Evolutionary conservation across 2,329 filamentous ascomycete genomes (phyloP).

Genomic region (Beauveria caledonica): DNA sequence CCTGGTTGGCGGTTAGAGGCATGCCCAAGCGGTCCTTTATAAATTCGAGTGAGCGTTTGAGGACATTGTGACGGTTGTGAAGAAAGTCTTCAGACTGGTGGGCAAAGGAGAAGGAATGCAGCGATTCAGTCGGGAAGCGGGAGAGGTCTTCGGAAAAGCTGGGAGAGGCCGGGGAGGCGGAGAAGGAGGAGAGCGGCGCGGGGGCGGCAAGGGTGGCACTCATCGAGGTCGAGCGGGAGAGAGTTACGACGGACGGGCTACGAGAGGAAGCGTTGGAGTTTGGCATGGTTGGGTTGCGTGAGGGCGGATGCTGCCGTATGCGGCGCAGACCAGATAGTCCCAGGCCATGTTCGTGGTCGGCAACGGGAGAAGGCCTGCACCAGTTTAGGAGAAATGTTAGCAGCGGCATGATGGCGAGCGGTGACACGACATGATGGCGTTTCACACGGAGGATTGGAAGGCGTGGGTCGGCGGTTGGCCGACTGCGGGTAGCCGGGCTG

Average conservation of each 20-base stretch:
- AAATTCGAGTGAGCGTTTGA: constrained; percentile 92
- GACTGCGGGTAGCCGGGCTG: neutral
- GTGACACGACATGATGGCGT: constrained; percentile 7
- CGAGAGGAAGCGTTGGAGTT: constrained; percentile 54
- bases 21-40: constrained; percentile 89
- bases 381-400: constrained; percentile 21
- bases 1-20: constrained; percentile 56
- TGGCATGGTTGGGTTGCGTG: constrained; percentile 56
- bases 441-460: neutral
- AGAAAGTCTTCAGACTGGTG: constrained; percentile 89
- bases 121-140: constrained; percentile 87
- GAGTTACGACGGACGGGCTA: constrained; percentile 45
- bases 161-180: constrained; percentile 62
- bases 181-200: constrained; percentile 40
- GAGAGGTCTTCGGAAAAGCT: constrained; percentile 80
- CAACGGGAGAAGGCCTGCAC: constrained; percentile 68
- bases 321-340: constrained; percentile 81
- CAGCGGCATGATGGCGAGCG: constrained; percentile 10
- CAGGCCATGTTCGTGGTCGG: constrained; percentile 80
- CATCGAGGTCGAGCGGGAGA: constrained; percentile 65
- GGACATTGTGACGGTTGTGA: constrained; percentile 82
- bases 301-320: constrained; percentile 71
- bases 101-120: constrained; percentile 97
- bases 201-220: constrained; percentile 54
- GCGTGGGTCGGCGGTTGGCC: neutral